Base-by-base conservation (phyloP, 176 grass and related monocot species). In the Eremochloa ophiuroides region DNA sequence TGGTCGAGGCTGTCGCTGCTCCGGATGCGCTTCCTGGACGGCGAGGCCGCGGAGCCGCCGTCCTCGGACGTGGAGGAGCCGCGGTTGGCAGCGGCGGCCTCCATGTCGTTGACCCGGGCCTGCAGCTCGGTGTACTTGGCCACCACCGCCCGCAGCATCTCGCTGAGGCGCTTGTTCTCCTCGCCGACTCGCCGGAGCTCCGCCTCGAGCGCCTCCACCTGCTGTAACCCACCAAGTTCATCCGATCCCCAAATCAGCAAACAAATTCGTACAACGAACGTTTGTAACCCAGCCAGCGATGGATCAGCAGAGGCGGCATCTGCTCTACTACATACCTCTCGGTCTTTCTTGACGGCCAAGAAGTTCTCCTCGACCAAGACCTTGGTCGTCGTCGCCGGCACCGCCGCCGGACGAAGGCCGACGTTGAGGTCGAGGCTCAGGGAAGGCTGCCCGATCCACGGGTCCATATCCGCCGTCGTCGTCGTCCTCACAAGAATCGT, bases 91-190 rank as follows among this genome's bases (percentile, higher is more conserved):
- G 22, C 3, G 74, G 5, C 27, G 46, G 50, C 42, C 75, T 61
- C 4, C 42, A 94, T 71, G 27, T 89, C 91, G 33, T 39, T 83
- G 85, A 91, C 82, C 81, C 88, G 79, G 43, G 55, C 69, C 61
- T 84, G 53, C 18, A 97, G 83, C 29, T 83, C 73, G 5, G 80
- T 37, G 85, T 94, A 97, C 62, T 89, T 90, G 31, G 79, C 60
- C 18, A 89, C 85, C 79, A 86, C 79, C 25, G 79, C 43, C 17
- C 75, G 85, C 5, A 97, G 85, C 72, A 74, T 84, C 23, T 97
- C 89, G 76, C 67, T 72, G 2, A 97, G 81, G 44, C 41, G 77
- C 78, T 71, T 76, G 75, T 97, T 97, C 89, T 97, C 94, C 38
- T 90, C 72, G 23, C 80, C 87, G 48, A 88, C 74, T 2, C 84